These are phyloP conservation scores for Aspergillus tanneri DNA, from an alignment of 2,329 filamentous ascomycete genomes.

Conservation along the genomic window DNA sequence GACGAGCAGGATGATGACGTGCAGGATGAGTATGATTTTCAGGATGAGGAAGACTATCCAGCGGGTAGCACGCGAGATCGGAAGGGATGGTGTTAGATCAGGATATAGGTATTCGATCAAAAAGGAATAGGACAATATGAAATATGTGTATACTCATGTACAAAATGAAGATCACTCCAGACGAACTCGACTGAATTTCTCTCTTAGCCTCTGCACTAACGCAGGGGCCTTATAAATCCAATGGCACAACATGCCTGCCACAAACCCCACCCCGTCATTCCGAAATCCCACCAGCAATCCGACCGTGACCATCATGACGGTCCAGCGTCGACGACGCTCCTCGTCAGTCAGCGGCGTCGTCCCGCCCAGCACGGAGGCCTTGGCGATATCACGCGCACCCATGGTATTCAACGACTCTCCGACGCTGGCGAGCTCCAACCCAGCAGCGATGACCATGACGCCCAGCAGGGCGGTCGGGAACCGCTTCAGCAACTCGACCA, in stretches of 20 bases:
- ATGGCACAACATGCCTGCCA: conserved; percentile 77
- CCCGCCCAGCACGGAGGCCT: conserved; percentile 29
- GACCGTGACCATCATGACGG: conserved; percentile 84
- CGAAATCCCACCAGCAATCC: conserved; percentile 79
- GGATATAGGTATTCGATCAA: too few relatives aligned
- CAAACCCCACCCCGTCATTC: conserved; percentile 85
- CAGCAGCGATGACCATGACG: conserved; percentile 86
- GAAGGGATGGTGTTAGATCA: too few relatives aligned
- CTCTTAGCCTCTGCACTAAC: conserved; percentile 25
- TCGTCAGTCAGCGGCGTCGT: conserved; percentile 55
- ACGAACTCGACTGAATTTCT: conserved; percentile 35
- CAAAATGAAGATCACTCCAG: conserved; percentile 17
- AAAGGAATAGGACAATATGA: too few relatives aligned
- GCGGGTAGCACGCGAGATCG: too few relatives aligned
- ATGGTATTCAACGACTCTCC: conserved; percentile 80
- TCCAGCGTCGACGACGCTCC: conserved; percentile 75
- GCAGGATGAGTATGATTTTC: too few relatives aligned
- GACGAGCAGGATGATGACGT: too few relatives aligned
- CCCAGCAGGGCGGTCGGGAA: conserved; percentile 79
- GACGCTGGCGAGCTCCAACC: conserved; percentile 81
- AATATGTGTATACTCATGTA: too few relatives aligned
- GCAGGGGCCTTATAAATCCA: conserved; percentile 58
- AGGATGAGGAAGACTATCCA: too few relatives aligned
- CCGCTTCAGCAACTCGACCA: conserved; percentile 66
- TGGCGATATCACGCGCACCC: conserved; percentile 58